Evolutionary conservation across 495 filamentous ascomycete species (phyloP).

Genomic region (Aspergillus ostianus): DNA sequence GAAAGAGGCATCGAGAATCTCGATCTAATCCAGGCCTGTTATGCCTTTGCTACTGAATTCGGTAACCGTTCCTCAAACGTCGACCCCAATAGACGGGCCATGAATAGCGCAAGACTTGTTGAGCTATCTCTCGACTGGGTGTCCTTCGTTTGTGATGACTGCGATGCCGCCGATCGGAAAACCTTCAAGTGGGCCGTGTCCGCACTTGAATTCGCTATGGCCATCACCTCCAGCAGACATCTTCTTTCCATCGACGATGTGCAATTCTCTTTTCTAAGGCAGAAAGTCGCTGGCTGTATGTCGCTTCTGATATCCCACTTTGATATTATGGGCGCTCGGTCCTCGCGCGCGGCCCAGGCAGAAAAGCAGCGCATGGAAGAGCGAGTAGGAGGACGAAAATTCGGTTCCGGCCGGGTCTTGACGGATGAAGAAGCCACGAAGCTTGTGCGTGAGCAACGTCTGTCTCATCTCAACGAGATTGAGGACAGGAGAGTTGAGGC

Average conservation of each 20-base stretch:
- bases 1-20: slow-evolving; percentile 83
- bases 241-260: slow-evolving; percentile 82
- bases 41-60: slow-evolving; percentile 97
- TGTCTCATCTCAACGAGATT: slow-evolving; percentile 66
- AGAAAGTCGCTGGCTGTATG: slow-evolving; percentile 97
- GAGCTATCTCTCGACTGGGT: slow-evolving; percentile 95
- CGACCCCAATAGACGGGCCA: slow-evolving; percentile 86
- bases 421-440: slow-evolving; percentile 81
- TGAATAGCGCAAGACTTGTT: slow-evolving; percentile 95
- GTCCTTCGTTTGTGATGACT: slow-evolving; percentile 96
- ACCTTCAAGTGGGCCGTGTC: slow-evolving; percentile 97
- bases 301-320: slow-evolving; percentile 96
- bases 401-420: slow-evolving; percentile 72
- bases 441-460: slow-evolving; percentile 69
- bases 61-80: slow-evolving; percentile 90
- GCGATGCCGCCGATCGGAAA: slow-evolving; percentile 87
- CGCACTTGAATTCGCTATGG: slow-evolving; percentile 94
- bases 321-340: slow-evolving; percentile 96
- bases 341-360: slow-evolving; percentile 85
- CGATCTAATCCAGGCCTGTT: slow-evolving; percentile 97
- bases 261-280: slow-evolving; percentile 76
- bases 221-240: slow-evolving; percentile 89
- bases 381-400: slow-evolving; percentile 68
- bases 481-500: slow-evolving; percentile 76
- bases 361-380: slow-evolving; percentile 81